A percentile compares a stretch with the other conserved stretches of the same genome.
These are phyloP conservation scores for Ciborinia camelliae DNA, from an alignment of 2,329 filamentous ascomycete genomes.

Conservation along the genomic window DNA sequence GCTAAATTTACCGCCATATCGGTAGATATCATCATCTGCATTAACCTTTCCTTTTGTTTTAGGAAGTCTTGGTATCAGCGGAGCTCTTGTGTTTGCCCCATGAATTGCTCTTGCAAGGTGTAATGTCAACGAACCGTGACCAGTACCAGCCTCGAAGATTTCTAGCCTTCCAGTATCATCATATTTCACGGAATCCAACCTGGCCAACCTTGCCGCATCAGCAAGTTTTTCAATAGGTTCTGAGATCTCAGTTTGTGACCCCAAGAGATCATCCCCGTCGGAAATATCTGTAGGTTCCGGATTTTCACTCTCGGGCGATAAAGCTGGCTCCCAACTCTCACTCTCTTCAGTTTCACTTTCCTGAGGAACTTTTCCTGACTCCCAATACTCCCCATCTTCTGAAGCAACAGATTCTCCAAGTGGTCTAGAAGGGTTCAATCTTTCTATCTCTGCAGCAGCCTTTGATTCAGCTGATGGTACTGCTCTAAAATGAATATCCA, in stretches of 20 bases:
- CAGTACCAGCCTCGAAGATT: slow-evolving; percentile 80
- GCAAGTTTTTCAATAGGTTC: neutral
- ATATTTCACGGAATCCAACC: neutral
- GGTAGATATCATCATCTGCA: neutral
- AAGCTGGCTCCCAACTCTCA: neutral
- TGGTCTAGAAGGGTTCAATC: neutral
- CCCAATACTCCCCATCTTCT: neutral
- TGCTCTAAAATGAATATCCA: slow-evolving; percentile 60
- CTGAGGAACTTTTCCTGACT: neutral
- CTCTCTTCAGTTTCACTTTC: neutral
- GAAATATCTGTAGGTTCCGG: neutral
- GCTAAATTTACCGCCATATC: neutral
- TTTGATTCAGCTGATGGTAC: slow-evolving; percentile 39
- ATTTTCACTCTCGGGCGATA: neutral
- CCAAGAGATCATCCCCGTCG: slow-evolving; percentile 44
- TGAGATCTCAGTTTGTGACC: slow-evolving; percentile 15
- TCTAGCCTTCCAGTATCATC: slow-evolving; percentile 50
- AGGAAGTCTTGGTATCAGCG: slow-evolving; percentile 36
- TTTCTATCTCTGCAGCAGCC: neutral
- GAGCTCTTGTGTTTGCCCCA: slow-evolving; percentile 60
- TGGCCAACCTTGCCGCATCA: slow-evolving; percentile 2
- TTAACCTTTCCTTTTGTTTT: neutral
- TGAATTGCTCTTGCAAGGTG: slow-evolving; percentile 74
- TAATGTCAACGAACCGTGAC: slow-evolving; percentile 76
- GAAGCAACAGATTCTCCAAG: neutral